These are phyloP conservation scores for Dactylellina haptotyla DNA, from an alignment of 2,329 filamentous ascomycete genomes.

Conservation along the genomic window DNA sequence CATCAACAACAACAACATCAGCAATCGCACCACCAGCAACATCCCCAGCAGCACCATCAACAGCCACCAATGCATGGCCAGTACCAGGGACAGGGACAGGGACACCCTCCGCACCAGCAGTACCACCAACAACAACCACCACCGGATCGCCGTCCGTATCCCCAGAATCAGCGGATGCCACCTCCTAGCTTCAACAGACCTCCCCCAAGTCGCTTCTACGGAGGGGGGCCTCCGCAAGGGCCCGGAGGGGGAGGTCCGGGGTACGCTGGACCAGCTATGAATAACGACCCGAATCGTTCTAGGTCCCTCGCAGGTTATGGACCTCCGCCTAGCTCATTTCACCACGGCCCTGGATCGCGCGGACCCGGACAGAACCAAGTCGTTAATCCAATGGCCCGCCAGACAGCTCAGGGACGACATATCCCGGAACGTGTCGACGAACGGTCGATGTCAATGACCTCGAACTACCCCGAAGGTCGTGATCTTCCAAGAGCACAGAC, in stretches of 20 bases:
- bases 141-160: conserved; percentile 73
- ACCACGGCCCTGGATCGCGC: conserved; percentile 64
- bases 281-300: conserved; percentile 87
- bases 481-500: conserved; percentile 80
- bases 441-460: conserved; percentile 94
- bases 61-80: too few species aligned
- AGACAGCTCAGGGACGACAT: conserved; percentile 88
- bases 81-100: conserved; percentile 29
- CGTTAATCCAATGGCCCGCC: conserved; percentile 72
- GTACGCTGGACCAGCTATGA: conserved; percentile 75
- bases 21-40: conserved; percentile 47
- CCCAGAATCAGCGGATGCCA: conserved; percentile 66
- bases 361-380: conserved; percentile 58
- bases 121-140: conserved; percentile 54
- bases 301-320: conserved; percentile 82
- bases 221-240: conserved; percentile 64
- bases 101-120: conserved; percentile 47
- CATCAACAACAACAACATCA: conserved; percentile 53
- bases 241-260: too few species aligned
- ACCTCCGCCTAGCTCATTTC: conserved; percentile 79
- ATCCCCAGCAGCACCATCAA: conserved; percentile 51
- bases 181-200: conserved; percentile 64
- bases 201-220: conserved; percentile 70
- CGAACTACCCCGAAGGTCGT: conserved; percentile 75
- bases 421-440: conserved; percentile 93